These are phyloP conservation scores for Talaromyces sp. DNA, from an alignment of 2,329 filamentous ascomycete species.

Conservation along the genomic window DNA sequence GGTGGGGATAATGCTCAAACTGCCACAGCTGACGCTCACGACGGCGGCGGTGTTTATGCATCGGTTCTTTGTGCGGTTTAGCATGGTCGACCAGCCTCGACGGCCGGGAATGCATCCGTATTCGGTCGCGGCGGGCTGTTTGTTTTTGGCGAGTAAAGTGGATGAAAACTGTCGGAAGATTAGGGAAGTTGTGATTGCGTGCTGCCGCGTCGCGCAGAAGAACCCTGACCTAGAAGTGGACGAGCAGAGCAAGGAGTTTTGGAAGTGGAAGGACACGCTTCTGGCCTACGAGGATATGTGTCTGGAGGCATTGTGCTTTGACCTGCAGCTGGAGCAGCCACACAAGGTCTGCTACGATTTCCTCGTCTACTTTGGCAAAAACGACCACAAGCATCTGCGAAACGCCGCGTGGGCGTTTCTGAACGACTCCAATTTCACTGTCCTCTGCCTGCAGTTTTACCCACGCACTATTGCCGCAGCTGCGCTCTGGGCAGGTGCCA, in stretches of 20 bases:
- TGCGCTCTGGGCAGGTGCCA: constrained; percentile 80
- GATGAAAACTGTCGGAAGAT: constrained; percentile 97
- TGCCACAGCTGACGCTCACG: constrained; percentile 86
- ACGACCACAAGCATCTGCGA: constrained; percentile 74
- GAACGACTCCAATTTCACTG: constrained; percentile 82
- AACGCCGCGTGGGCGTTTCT: constrained; percentile 91
- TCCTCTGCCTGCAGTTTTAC: constrained; percentile 74
- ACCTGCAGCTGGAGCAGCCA: constrained; percentile 83
- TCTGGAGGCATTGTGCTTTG: constrained; percentile 87
- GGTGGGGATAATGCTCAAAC: constrained; percentile 83
- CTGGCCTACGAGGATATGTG: constrained; percentile 88
- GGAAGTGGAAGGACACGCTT: constrained; percentile 94
- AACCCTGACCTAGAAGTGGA: constrained; percentile 85
- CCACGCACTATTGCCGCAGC: constrained; percentile 77
- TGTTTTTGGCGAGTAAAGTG: constrained; percentile 94
- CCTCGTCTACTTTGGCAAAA: constrained; percentile 65
- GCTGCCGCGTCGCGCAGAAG: constrained; percentile 92
- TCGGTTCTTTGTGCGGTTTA: constrained; percentile 87
- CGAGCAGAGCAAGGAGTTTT: constrained; percentile 96
- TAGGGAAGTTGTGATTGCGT: constrained; percentile 87
- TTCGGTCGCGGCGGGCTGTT: constrained; percentile 81
- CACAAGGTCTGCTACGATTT: constrained; percentile 80
- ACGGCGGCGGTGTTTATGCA: constrained; percentile 94
- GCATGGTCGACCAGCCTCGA: constrained; percentile 63
- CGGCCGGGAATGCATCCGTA: constrained; percentile 78